Conservation (phyloP, 345 rosid species). For the Eucalyptus tenuipes region DNA sequence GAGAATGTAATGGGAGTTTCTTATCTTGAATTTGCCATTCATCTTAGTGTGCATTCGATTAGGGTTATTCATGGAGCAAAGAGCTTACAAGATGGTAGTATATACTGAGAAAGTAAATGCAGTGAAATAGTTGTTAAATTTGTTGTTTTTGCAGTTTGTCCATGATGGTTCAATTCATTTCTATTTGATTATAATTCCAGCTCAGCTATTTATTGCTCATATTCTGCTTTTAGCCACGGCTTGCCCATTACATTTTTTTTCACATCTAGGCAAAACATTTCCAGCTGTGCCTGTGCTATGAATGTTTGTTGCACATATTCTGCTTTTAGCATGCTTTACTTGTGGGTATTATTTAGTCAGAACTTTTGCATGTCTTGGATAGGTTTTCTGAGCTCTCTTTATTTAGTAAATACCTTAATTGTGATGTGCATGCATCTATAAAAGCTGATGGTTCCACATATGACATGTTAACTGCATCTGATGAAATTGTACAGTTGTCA, state of each 20-base stretch:
- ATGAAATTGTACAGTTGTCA: background rate
- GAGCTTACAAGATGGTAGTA: background rate
- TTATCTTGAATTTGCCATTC: background rate
- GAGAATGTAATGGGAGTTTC: background rate
- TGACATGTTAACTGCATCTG: background rate
- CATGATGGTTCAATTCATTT: background rate
- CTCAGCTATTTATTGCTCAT: background rate
- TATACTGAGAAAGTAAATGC: background rate
- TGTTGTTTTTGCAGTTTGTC: background rate
- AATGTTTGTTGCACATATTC: background rate
- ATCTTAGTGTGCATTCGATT: background rate
- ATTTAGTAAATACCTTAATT: background rate
- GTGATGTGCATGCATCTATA: background rate
- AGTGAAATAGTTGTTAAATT: background rate
- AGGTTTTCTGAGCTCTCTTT: background rate
- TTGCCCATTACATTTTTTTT: background rate
- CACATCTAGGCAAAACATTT: background rate
- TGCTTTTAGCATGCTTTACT: background rate
- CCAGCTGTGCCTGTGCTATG: background rate
- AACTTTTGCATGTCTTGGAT: background rate
- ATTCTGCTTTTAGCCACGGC: background rate
- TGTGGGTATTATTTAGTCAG: background rate
- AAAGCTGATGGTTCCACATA: background rate
- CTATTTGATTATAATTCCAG: background rate
- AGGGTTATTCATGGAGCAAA: background rate